phyloP scores from a whole-genome alignment of 2,329 filamentous ascomycete species.

The Pezicula carpinea region DNA sequence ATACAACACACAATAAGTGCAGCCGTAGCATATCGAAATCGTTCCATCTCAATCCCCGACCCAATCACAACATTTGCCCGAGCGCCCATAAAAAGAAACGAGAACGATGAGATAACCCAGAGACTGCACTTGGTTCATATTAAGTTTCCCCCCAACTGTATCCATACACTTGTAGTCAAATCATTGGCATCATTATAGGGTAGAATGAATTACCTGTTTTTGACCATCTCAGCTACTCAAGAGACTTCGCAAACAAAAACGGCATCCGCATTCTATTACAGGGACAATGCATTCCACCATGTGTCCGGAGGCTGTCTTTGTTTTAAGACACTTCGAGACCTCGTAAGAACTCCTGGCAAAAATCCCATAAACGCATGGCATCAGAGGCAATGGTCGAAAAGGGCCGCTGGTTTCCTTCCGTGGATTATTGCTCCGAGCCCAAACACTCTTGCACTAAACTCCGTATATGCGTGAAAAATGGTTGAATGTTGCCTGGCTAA shows the following conservation, averaged over 20 bases:
- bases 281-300: slow-evolving; percentile 6
- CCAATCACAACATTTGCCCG: not conserved
- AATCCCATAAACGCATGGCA: not conserved
- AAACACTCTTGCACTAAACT: slow-evolving; percentile 19
- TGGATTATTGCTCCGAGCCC: slow-evolving; percentile 9
- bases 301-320: not conserved
- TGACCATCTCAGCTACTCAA: not conserved
- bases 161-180: slow-evolving; percentile 14
- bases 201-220: not conserved
- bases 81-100: slow-evolving; percentile 6
- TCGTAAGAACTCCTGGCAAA: slow-evolving; percentile 5
- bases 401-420: not conserved
- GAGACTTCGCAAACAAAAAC: not conserved
- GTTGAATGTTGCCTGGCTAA: slow-evolving; percentile 14
- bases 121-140: slow-evolving; percentile 16
- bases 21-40: slow-evolving; percentile 1
- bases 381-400: not conserved
- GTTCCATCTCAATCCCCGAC: slow-evolving; percentile 1
- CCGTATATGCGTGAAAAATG: slow-evolving; percentile 29
- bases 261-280: slow-evolving; percentile 23
- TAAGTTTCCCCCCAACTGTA: slow-evolving; percentile 16
- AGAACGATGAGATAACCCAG: too few relatives aligned
- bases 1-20: not conserved
- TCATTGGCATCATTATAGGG: not conserved
- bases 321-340: not conserved